Evolutionary conservation across 257 asterid species (phyloP), one percentile per base, ranked within the genome.

Genomic region (Solanum ossicruentum): DNA sequence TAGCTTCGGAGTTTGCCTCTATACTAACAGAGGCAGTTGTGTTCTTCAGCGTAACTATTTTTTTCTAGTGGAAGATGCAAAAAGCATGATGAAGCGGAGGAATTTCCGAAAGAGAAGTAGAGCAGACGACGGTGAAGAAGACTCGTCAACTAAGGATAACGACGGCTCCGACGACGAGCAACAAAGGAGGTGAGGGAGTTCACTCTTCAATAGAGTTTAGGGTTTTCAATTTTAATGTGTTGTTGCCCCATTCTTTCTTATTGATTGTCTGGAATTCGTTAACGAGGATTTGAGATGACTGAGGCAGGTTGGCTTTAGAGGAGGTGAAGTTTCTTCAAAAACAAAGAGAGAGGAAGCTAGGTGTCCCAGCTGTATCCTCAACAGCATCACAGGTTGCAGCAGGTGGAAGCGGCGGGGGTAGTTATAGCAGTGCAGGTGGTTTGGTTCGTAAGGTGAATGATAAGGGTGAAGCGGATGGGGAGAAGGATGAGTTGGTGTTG

Each of bases 311-410:
- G 91, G 86, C 92, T 41, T 84, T 91, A 88, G 91, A 93, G 94
- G 99, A 96, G 93, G 95, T 96, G 15, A 94, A 95, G 88, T 93
- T 93, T 84, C 97, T 96, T 86, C 99, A 96, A 92, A 93, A 91
- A 84, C 98, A 91, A 86, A 91, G 99, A 91, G 99, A 92, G 90
- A 95, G 86, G 90, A 95, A 91, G 87, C 92, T 89, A 7, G 99
- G 99, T 20, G 92, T 96, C 12, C 95, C 98, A 9, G 98, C 98
- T 79, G 66, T 94, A 51, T 82, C 92, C 88, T 51, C 82, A 26
- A 39, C 88, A 32, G 72, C 87, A 17, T 83, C 87, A 39, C 87
- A 86, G 81, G 70, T 91, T 83, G 87, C 88, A 21, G 82, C 89
- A 4, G 90, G 85, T 12, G 80, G 52, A 5, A 73, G 65, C 20